These are phyloP conservation scores for Nepenthes alata DNA, from an alignment of 179 eudicot genomes.

Conservation along the genomic window DNA sequence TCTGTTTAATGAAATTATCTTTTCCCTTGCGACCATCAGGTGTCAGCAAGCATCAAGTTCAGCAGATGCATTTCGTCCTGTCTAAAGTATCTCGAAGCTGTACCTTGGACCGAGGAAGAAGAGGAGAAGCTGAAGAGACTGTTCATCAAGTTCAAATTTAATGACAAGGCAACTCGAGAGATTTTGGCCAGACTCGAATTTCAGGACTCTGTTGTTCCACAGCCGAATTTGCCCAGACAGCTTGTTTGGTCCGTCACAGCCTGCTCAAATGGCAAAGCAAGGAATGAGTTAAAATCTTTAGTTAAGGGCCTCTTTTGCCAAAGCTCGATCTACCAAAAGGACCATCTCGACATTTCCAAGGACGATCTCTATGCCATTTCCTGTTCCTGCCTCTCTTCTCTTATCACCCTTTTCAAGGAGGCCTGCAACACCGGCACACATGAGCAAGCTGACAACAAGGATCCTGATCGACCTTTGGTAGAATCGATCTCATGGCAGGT, in stretches of 20 bases:
- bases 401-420: conserved; percentile 42
- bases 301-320: conserved; percentile 68
- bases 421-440: conserved; percentile 19
- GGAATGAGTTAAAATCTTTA: conserved; percentile 69
- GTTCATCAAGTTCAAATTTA: conserved; percentile 49
- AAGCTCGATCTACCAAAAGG: conserved; percentile 67
- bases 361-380: conserved; percentile 56
- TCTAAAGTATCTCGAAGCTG: conserved; percentile 77
- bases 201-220: conserved; percentile 26
- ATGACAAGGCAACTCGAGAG: conserved; percentile 37
- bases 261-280: conserved; percentile 48
- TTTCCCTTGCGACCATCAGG: conserved; percentile 23
- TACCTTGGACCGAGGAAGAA: conserved; percentile 96
- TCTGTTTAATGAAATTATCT: neutral
- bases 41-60: conserved; percentile 71
- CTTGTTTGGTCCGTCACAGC: conserved; percentile 57
- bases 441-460: conserved; percentile 17
- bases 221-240: conserved; percentile 46
- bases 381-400: conserved; percentile 39
- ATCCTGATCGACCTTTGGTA: conserved; percentile 36
- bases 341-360: conserved; percentile 47
- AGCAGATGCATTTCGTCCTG: conserved; percentile 54
- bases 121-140: conserved; percentile 73
- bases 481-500: conserved; percentile 71
- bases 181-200: conserved; percentile 53